Base-by-base conservation (phyloP, 2,329 filamentous ascomycete species). In the Chrysoporthe puriensis region DNA sequence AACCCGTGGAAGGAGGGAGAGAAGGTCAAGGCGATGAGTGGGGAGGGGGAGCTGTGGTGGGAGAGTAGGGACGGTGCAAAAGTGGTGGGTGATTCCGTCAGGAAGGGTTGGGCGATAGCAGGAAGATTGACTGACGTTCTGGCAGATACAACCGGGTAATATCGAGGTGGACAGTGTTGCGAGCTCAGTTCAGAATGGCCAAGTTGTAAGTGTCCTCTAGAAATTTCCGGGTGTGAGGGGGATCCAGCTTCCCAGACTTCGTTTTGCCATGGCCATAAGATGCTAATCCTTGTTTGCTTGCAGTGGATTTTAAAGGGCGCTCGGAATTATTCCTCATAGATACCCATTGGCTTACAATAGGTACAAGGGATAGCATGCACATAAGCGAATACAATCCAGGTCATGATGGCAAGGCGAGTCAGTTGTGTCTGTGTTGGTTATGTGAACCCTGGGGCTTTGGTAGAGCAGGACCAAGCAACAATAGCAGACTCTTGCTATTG, bases 171-270 rank as follows among this genome's bases (percentile, higher is more conserved):
- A 89, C 54, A 88, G 83, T 67, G 84, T 97, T 63, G 90, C 90
- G 1, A 90, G 90, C 72, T 86, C 88, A 69, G 94, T 96, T 21
- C 86, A 88, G 3, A 99, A 98, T 76, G 96, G 96, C 4, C 92
- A 98, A 79, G 85, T 98, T 72, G 84, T 85, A 76, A 75, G 84
- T 80, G 7, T 6, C 34, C 26, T 40, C 8, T 50, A 13, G 21
- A 57, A 11, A n/a, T 7, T 21, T 21, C 11, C 11, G 1, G 8
- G 4, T n/a, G 7, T 2, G 40, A 34, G 18, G 18, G 18, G 32
- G 2, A 0, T 36, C 9, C 16, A 14, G 14, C 36, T 13, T 59
- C 14, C 34, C 9, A 32, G 5, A 21, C n/a, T 11, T 26, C 8
- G 43, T 42, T 18, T 9, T 36, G 32, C 32, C 16, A 43, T 43